phyloP scores from a whole-genome alignment of 1,284 basidiomycete genomes.

The Boletus smithii region DNA sequence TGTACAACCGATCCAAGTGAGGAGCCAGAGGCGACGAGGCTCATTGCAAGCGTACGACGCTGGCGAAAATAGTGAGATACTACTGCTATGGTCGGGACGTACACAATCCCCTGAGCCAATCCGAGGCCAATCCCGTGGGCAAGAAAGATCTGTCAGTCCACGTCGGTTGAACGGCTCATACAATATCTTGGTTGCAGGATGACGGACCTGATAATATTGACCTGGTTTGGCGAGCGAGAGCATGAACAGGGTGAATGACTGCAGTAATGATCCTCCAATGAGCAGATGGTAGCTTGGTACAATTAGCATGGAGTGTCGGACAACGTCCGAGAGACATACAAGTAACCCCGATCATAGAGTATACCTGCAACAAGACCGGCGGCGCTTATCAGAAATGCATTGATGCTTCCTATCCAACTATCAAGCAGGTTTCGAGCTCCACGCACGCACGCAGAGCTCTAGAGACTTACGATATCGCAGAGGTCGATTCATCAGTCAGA shows the following conservation, averaged over 20 bases:
- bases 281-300: slow-evolving; percentile 28
- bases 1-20: slow-evolving; percentile 34
- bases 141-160: slow-evolving; percentile 31
- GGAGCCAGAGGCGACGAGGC: slow-evolving; percentile 34
- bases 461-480: slow-evolving; percentile 30
- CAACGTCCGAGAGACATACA: slow-evolving; percentile 20
- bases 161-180: not conserved
- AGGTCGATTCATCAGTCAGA: slow-evolving; percentile 29
- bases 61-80: slow-evolving; percentile 35
- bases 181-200: not conserved
- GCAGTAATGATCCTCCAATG: slow-evolving; percentile 25
- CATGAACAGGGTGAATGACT: slow-evolving; percentile 32
- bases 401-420: slow-evolving; percentile 34
- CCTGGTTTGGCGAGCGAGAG: slow-evolving; percentile 27
- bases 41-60: slow-evolving; percentile 36
- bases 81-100: slow-evolving; percentile 32
- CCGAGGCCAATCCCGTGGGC: slow-evolving; percentile 35
- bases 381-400: slow-evolving; percentile 15
- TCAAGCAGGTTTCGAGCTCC: not conserved
- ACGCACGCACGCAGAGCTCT: not conserved
- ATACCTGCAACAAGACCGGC: slow-evolving; percentile 18
- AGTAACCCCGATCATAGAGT: slow-evolving; percentile 32
- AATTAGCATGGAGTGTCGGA: slow-evolving; percentile 1
- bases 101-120: slow-evolving; percentile 31
- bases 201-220: slow-evolving; percentile 27